Evolutionary conservation across 176 grass and related monocot genomes (phyloP), one percentile per base, ranked within the genome.

Genomic region (Canna indica): DNA sequence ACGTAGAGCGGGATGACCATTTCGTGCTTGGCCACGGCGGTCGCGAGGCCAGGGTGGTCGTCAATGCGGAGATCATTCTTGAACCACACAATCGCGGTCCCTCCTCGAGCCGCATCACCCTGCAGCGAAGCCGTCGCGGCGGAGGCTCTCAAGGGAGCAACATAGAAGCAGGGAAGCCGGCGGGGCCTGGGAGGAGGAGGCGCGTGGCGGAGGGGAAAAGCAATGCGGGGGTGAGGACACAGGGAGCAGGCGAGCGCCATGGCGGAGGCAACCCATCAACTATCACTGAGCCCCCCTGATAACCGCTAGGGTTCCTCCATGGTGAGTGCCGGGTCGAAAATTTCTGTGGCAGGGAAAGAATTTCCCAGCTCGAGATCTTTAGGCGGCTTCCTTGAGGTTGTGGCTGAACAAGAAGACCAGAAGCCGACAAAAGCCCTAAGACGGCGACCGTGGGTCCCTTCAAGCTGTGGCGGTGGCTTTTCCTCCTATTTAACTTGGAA

Each of bases 11-110:
- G 93, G 60, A 97, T 47, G 32, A 97, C 88, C 18, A 56, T 72
- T 70, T 83, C 65, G 67, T 81, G 81, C 77, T 79, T 73, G 12
- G 84, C 79, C 5, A 71, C 86, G 72, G 88, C 88, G 59, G 84
- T 79, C 80, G 48, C 80, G 52, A 90, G 75, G 42, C 93, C 88
- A 10, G 88, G 93, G 74, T 92, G 88, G 76, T 92, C 93, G 47
- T 92, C 82, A 54, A 87, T 41, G 75, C 93, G 86, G 66, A 97
- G 88, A 39, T 97, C 93, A 76, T 92, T 87, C 93, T 91, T 97
- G 73, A 92, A 97, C 93, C 93, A 97, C 66, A 97, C 88, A 74
- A 97, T 77, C 15, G 88, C 88, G 16, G 86, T 30, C 46, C 62
- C 76, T 58, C 75, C 68, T 36, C 56, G 79, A 38, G 48, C 32